Base-by-base conservation (phyloP, 2,329 filamentous ascomycete genomes). In the Aspergillus japonicus region DNA sequence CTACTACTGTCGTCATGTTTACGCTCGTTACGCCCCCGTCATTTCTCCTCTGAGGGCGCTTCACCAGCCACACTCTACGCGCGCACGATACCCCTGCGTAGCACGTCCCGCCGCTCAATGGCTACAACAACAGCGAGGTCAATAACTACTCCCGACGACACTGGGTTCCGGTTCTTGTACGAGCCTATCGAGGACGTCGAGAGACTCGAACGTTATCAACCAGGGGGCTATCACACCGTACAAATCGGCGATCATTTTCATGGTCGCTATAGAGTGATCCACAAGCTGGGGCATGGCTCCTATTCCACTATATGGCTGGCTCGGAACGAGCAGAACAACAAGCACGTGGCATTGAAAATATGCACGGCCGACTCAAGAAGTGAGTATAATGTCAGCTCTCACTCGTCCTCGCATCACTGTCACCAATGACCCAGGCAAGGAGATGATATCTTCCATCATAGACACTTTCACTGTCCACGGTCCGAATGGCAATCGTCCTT, bases 241-340 rank as follows among this genome's bases (percentile, higher is more conserved):
- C 44, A 61, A 55, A 72, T 75, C 54, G 67, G 67, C 12, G 70
- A 73, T 62, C 54, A 53, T 8, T 66, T 73, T 57, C 63, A 69
- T 21, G 19, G 54, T 64, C 68, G 74, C 3, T 80, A 79, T 62
- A 69, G 71, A 10, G 64, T 79, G 16, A 62, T 78, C 6, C 73
- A 77, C 3, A 80, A 80, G 62, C 71, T 80, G 5, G 75, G 77
- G 0, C 75, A 75, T 62, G 76, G 77, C 31, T 63, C 69, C 2
- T 75, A 70, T 56, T 79, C 74, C 5, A 78, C 68, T 1, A 66
- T 55, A n/a, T 55, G 54, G 55, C 21, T 50, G 35, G 29, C n/a
- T 19, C 19, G 29, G 24, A 39, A 52, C 12, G 12, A 44, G 12
- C 35, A 47, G n/a, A n/a, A 19, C 4, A 19, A 39, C 7, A 48